These are phyloP conservation scores for Lecanicillium sp. DNA, from an alignment of 2,329 filamentous ascomycete genomes.

Conservation along the genomic window DNA sequence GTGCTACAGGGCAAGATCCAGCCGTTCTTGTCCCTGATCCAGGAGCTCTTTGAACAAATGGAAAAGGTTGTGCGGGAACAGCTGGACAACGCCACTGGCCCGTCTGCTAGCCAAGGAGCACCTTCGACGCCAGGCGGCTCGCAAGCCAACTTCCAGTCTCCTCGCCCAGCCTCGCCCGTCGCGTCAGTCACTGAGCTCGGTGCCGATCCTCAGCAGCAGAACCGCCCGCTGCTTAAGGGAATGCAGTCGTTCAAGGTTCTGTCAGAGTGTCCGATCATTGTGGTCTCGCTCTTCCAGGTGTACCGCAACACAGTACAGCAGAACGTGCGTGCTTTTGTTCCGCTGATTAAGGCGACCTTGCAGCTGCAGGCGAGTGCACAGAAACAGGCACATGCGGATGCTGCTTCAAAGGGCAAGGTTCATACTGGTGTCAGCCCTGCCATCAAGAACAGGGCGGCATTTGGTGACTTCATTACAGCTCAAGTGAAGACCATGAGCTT, in stretches of 20 bases:
- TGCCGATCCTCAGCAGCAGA: constrained; percentile 73
- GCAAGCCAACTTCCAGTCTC: constrained; percentile 73
- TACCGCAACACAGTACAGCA: constrained; percentile 71
- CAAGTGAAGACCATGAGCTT: constrained; percentile 99
- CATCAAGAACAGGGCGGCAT: constrained; percentile 88
- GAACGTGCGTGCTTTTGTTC: constrained; percentile 89
- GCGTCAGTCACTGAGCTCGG: constrained; percentile 75
- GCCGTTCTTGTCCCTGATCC: constrained; percentile 81
- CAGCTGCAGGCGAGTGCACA: constrained; percentile 87
- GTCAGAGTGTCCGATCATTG: constrained; percentile 95
- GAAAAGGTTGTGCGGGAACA: constrained; percentile 92
- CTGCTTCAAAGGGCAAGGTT: constrained; percentile 67
- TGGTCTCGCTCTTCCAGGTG: constrained; percentile 95
- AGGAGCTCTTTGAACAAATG: constrained; percentile 94
- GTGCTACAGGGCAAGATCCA: constrained; percentile 74
- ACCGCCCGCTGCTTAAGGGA: constrained; percentile 73
- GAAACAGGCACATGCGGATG: constrained; percentile 82
- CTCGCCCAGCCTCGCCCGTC: constrained; percentile 82
- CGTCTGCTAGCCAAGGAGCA: constrained; percentile 43
- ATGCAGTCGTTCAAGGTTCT: constrained; percentile 99
- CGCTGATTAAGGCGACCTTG: constrained; percentile 85
- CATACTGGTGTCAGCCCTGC: constrained; percentile 90
- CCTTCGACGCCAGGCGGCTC: constrained; percentile 61
- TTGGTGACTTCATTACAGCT: constrained; percentile 94
- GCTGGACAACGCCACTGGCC: constrained; percentile 67